These are phyloP conservation scores for Yarrowia yakushimensis DNA, from an alignment of 805 yeast species.

Conservation along the genomic window DNA sequence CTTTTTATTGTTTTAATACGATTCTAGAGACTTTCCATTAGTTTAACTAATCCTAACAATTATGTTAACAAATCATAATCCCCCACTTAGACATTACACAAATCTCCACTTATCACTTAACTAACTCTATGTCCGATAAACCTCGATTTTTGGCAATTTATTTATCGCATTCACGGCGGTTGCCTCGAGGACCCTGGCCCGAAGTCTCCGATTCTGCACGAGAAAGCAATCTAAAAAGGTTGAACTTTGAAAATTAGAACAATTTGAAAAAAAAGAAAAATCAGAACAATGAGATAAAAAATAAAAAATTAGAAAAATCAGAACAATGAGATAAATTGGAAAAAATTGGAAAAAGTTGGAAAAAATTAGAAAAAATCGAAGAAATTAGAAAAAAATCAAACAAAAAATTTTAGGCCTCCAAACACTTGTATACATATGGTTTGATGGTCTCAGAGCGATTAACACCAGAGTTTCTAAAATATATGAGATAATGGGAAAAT, in stretches of 20 bases:
- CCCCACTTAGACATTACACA: too few relatives aligned
- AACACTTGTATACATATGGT: too few relatives aligned
- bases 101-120: neutral
- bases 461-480: too few relatives aligned
- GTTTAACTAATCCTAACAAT: too few relatives aligned
- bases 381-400: neutral
- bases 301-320: neutral
- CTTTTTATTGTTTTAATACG: too few relatives aligned
- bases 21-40: too few relatives aligned
- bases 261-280: neutral
- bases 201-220: conserved; percentile 5
- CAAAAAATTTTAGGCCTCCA: too few relatives aligned
- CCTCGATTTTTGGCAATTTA: neutral
- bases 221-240: neutral
- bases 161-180: neutral
- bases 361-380: neutral
- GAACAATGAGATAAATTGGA: neutral
- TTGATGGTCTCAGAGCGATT: too few relatives aligned
- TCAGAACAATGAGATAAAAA: too few relatives aligned
- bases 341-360: neutral
- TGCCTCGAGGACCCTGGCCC: neutral
- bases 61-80: too few relatives aligned
- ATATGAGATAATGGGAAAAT: too few relatives aligned
- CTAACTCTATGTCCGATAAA: neutral
- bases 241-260: neutral